Conservation (phyloP, 169 alveolate genomes). For the Theileria sp. region DNA sequence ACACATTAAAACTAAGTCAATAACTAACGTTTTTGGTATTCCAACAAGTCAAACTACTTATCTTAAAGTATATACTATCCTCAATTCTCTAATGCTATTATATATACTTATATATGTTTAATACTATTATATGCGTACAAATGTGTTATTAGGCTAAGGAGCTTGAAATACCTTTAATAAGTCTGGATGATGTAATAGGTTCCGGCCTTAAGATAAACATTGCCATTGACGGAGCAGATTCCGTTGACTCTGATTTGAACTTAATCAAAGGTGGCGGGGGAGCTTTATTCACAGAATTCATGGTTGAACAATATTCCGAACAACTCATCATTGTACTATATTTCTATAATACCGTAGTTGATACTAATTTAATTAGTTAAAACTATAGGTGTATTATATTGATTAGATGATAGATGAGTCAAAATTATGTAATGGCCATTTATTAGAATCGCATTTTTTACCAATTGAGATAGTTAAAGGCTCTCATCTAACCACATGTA, state of each 20-base stretch:
- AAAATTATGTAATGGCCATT: constrained; percentile 56
- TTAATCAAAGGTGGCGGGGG: constrained; percentile 86
- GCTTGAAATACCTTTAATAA: constrained; percentile 71
- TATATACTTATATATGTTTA: not conserved
- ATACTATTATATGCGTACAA: not conserved
- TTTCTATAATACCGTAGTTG: not conserved
- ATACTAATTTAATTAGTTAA: not conserved
- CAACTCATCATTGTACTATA: constrained; percentile 62
- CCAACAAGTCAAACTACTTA: constrained; percentile 70
- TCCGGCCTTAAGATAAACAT: constrained; percentile 62
- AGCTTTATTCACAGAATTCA: constrained; percentile 81
- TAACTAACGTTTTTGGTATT: constrained; percentile 67
- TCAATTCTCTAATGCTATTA: not conserved
- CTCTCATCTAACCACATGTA: constrained; percentile 61
- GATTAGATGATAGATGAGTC: constrained; percentile 69
- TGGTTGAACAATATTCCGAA: constrained; percentile 73
- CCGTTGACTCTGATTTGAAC: constrained; percentile 70
- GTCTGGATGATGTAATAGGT: constrained; percentile 38
- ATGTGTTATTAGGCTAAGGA: constrained; percentile 61
- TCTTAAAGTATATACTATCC: not conserved
- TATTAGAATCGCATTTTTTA: constrained; percentile 59
- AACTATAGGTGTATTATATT: not conserved
- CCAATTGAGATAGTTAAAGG: constrained; percentile 74
- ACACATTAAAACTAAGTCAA: constrained; percentile 58
- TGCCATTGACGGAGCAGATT: constrained; percentile 85